These are phyloP conservation scores for Pisolithus thermaeus DNA, from an alignment of 1,284 basidiomycete genomes.

Conservation along the genomic window DNA sequence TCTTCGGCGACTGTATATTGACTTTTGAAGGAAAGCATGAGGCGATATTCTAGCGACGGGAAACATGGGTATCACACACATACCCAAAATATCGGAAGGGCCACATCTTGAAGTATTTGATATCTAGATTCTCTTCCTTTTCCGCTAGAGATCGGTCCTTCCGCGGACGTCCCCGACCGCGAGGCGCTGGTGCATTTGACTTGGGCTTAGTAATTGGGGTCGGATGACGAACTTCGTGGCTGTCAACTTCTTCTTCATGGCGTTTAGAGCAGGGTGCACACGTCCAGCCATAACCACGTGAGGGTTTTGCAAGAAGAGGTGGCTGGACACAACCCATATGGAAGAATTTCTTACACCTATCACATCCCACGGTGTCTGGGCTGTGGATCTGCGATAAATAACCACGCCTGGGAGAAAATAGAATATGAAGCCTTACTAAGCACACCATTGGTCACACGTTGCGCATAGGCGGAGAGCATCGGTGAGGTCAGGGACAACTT, in stretches of 20 bases:
- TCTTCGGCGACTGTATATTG: slow-evolving; percentile 89
- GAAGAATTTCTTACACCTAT: slow-evolving; percentile 90
- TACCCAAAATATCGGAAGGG: slow-evolving; percentile 96
- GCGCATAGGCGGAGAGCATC: slow-evolving; percentile 83
- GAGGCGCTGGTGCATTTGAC: slow-evolving; percentile 62
- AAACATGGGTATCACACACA: slow-evolving; percentile 23
- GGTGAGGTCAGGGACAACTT: slow-evolving; percentile 86
- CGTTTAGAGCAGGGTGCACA: slow-evolving; percentile 88
- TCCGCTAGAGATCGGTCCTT: slow-evolving; percentile 65
- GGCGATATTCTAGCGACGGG: slow-evolving; percentile 3
- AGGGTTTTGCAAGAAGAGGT: slow-evolving; percentile 91
- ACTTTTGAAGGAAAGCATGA: slow-evolving; percentile 34
- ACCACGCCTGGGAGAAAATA: slow-evolving; percentile 10
- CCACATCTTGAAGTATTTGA: slow-evolving; percentile 90
- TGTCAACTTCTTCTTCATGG: slow-evolving; percentile 85
- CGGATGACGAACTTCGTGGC: slow-evolving; percentile 54
- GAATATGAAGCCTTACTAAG: slow-evolving; percentile 52
- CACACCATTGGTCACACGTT: slow-evolving; percentile 84
- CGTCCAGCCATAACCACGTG: slow-evolving; percentile 96
- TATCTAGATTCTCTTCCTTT: slow-evolving; percentile 69
- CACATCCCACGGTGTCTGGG: slow-evolving; percentile 88
- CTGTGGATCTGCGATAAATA: slow-evolving; percentile 39
- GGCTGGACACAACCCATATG: slow-evolving; percentile 95
- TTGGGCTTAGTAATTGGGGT: slow-evolving; percentile 52
- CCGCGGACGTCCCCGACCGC: slow-evolving; percentile 64